These are phyloP conservation scores for Hyaloperonospora arabidopsidis DNA, from an alignment of 352 stramenopile genomes.

Conservation along the genomic window DNA sequence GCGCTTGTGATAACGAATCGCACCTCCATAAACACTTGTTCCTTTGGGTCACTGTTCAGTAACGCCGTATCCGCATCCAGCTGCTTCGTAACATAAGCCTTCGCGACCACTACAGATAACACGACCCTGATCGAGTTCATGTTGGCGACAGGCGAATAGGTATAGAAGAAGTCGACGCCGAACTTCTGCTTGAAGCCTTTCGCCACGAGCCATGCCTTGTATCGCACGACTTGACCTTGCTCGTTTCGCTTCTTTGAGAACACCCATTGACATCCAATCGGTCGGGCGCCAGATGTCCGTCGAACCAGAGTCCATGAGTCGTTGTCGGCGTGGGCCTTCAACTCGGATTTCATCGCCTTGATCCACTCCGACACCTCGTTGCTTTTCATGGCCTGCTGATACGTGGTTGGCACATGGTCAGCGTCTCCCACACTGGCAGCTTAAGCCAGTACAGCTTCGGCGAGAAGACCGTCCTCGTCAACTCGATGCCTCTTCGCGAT, in stretches of 20 bases:
- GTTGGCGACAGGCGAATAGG: conserved; percentile 7
- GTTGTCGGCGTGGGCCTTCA: conserved; percentile 1
- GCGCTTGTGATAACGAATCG: not conserved
- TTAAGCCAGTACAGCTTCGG: not conserved
- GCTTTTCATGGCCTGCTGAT: not conserved
- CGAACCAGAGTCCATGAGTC: conserved; percentile 1
- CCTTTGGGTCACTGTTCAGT: conserved; percentile 5
- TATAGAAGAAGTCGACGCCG: conserved; percentile 9
- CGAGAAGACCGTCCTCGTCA: not conserved
- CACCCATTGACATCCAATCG: conserved; percentile 4
- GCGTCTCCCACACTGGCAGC: not conserved
- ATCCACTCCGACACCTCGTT: not conserved
- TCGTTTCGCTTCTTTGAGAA: conserved; percentile 9
- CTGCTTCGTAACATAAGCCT: conserved; percentile 1
- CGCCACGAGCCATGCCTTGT: conserved; percentile 1
- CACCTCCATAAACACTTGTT: conserved; percentile 7
- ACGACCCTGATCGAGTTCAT: conserved; percentile 13
- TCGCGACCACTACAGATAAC: not conserved
- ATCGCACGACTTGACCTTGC: not conserved
- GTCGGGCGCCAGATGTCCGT: not conserved
- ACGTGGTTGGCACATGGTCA: not conserved
- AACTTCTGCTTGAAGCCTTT: conserved; percentile 10
- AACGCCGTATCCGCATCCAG: conserved; percentile 8
- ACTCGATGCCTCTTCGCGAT: not conserved
- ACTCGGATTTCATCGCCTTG: not conserved